phyloP scores from a whole-genome alignment of 306 rosid genomes.

The Arachis hypogaea region DNA sequence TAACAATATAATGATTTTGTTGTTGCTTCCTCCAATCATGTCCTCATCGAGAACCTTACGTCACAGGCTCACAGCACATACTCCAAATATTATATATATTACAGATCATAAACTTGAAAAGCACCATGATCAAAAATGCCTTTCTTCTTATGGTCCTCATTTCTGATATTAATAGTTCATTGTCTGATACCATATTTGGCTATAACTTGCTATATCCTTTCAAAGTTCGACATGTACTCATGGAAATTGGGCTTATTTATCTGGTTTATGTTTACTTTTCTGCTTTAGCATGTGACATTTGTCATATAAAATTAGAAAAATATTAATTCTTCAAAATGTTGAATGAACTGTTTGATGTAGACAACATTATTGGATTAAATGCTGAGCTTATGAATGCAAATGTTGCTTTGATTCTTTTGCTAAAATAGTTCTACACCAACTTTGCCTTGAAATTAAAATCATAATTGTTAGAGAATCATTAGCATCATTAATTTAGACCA shows the following conservation, averaged over 20 bases:
- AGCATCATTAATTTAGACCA: too few species aligned
- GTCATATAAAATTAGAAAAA: background rate
- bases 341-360: conserved; percentile 16
- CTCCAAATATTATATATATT: too few species aligned
- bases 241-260: conserved; percentile 6
- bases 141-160: conserved; percentile 55
- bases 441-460: too few species aligned
- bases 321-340: background rate
- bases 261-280: background rate
- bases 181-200: background rate
- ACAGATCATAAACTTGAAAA: too few species aligned
- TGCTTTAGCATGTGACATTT: background rate
- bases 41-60: too few species aligned
- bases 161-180: conserved; percentile 37
- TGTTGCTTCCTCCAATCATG: too few species aligned
- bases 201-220: background rate
- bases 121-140: conserved; percentile 39
- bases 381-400: background rate
- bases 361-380: background rate
- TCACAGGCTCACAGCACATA: too few species aligned
- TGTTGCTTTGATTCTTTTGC: conserved; percentile 4
- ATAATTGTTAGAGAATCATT: too few species aligned
- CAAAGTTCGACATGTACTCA: background rate
- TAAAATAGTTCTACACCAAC: too few species aligned
- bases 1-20: too few species aligned